phyloP scores from a whole-genome alignment of 257 asterid genomes.

The Misopates orontium region DNA sequence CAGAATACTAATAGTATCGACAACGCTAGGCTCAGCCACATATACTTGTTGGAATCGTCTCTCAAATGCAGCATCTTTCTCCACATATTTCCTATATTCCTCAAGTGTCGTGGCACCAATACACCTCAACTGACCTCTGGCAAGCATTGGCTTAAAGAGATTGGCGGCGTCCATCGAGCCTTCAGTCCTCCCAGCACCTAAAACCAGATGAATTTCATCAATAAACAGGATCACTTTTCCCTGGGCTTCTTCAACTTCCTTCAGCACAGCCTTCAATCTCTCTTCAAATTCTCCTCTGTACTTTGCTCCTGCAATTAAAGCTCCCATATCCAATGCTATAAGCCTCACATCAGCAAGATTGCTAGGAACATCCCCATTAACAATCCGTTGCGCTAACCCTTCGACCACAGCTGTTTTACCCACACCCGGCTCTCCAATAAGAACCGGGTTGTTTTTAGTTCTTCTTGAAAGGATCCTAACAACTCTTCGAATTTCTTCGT shows the following conservation, averaged over 20 bases:
- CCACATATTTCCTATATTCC: slow-evolving; percentile 71
- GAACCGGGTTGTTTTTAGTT: slow-evolving; percentile 71
- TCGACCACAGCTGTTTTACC: slow-evolving; percentile 78
- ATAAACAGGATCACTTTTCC: slow-evolving; percentile 70
- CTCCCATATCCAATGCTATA: slow-evolving; percentile 76
- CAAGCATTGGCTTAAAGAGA: slow-evolving; percentile 78
- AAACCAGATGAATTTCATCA: slow-evolving; percentile 65
- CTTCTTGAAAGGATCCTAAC: slow-evolving; percentile 65
- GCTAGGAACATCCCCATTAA: slow-evolving; percentile 60
- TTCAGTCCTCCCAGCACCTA: slow-evolving; percentile 73
- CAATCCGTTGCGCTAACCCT: slow-evolving; percentile 73
- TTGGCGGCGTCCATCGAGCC: slow-evolving; percentile 82
- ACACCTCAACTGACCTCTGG: slow-evolving; percentile 68
- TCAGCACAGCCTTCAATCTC: slow-evolving; percentile 63
- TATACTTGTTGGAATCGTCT: slow-evolving; percentile 77
- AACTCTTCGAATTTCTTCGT: slow-evolving; percentile 65
- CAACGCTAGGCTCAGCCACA: slow-evolving; percentile 69
- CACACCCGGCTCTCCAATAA: slow-evolving; percentile 75
- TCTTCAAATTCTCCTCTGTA: slow-evolving; percentile 79
- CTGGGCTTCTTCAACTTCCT: slow-evolving; percentile 76
- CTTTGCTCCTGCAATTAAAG: slow-evolving; percentile 69
- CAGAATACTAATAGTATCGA: slow-evolving; percentile 60
- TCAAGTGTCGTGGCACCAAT: slow-evolving; percentile 71
- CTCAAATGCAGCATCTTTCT: slow-evolving; percentile 78
- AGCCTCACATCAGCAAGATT: slow-evolving; percentile 74